These are phyloP conservation scores for Amanita pallidorosea DNA, from an alignment of 768 basidiomycete species.

Conservation along the genomic window DNA sequence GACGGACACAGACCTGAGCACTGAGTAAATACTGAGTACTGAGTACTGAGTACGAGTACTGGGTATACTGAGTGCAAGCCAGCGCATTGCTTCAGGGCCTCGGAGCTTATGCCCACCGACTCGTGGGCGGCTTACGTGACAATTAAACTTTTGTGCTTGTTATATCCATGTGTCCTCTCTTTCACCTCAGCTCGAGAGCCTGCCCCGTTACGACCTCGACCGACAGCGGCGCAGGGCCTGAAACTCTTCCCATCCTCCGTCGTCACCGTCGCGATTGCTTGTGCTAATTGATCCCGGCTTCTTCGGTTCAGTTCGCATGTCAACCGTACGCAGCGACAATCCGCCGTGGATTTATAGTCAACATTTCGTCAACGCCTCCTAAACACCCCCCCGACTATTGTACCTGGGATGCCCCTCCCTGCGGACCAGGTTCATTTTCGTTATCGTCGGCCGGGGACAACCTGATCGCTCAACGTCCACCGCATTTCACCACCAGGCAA, in stretches of 20 bases:
- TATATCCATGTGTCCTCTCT: not conserved
- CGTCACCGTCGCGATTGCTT: too few species aligned
- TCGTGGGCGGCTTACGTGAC: too few species aligned
- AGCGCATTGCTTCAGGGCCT: too few species aligned
- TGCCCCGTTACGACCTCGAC: not conserved
- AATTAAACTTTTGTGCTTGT: too few species aligned
- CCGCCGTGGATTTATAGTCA: not conserved
- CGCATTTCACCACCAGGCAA: slow-evolving; percentile 7
- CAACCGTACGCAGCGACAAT: not conserved
- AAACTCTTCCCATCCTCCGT: too few species aligned
- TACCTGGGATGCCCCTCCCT: slow-evolving; percentile 6
- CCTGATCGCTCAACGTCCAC: not conserved
- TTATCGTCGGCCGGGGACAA: not conserved
- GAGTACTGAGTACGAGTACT: too few species aligned
- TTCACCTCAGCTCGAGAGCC: not conserved
- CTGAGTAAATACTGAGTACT: too few species aligned
- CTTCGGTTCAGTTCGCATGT: not conserved
- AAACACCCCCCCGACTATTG: not conserved
- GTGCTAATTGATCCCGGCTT: too few species aligned
- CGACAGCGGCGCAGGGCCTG: not conserved
- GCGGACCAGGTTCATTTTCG: slow-evolving; percentile 9
- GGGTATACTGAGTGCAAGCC: too few species aligned
- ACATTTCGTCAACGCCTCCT: not conserved
- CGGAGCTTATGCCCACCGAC: too few species aligned
- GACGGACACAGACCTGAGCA: too few species aligned